phyloP scores from a whole-genome alignment of 1,284 basidiomycete species.

The Ustilago bromivora region DNA sequence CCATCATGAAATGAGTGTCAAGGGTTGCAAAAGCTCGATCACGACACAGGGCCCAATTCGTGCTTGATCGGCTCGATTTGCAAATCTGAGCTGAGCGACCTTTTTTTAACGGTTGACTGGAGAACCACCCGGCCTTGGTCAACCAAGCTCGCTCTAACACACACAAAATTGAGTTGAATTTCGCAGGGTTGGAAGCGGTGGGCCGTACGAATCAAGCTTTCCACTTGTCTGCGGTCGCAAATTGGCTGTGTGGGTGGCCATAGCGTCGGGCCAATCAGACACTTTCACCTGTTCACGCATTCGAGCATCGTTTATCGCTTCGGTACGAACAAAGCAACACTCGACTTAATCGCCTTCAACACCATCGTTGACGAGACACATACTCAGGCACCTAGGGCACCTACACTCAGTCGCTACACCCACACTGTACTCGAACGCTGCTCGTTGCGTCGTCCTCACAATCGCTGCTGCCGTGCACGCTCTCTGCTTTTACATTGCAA shows the following conservation, averaged over 20 bases:
- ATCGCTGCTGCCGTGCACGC: neutral
- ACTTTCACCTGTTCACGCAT: neutral
- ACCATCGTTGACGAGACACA: neutral
- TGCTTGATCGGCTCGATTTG: slow-evolving; percentile 23
- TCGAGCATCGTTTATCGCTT: neutral
- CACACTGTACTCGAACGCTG: neutral
- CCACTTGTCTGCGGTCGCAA: neutral
- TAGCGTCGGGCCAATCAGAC: slow-evolving; percentile 23
- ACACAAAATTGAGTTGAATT: slow-evolving; percentile 5
- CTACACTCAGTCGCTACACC: neutral
- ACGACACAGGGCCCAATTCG: slow-evolving; percentile 16
- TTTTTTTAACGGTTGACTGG: neutral
- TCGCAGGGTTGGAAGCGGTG: neutral
- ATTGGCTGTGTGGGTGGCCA: slow-evolving; percentile 8
- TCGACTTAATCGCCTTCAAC: slow-evolving; percentile 1
- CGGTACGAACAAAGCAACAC: neutral
- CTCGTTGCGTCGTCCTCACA: neutral
- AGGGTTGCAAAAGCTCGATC: slow-evolving; percentile 16
- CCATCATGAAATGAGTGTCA: neutral
- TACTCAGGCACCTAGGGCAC: neutral
- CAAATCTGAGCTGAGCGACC: neutral
- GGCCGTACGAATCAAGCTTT: slow-evolving; percentile 41
- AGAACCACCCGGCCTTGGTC: slow-evolving; percentile 1
- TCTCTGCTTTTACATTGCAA: neutral
- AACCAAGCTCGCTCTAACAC: neutral